These are phyloP conservation scores for Starmerella khaoyaiensis DNA, from an alignment of 805 yeast species.

Conservation along the genomic window DNA sequence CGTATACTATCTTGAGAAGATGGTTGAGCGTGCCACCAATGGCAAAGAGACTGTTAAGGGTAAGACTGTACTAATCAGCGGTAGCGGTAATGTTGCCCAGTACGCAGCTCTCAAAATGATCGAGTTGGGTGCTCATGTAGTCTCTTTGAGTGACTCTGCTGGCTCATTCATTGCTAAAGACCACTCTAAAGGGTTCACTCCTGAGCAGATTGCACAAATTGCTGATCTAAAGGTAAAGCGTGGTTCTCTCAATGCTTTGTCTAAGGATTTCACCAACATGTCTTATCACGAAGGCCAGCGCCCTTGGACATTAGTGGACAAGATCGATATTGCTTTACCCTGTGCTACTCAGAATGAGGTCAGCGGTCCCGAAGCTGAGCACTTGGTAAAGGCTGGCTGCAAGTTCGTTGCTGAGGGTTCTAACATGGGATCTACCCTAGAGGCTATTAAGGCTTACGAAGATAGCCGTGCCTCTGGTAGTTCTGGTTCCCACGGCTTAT, in stretches of 20 bases:
- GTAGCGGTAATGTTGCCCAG: slow-evolving; percentile 98
- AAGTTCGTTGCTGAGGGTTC: slow-evolving; percentile 97
- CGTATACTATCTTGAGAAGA: slow-evolving; percentile 92
- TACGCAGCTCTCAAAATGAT: slow-evolving; percentile 95
- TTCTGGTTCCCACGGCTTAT: slow-evolving; percentile 44
- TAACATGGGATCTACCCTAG: slow-evolving; percentile 97
- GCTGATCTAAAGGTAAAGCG: slow-evolving; percentile 73
- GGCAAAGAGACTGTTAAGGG: slow-evolving; percentile 86
- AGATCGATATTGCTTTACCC: slow-evolving; percentile 92
- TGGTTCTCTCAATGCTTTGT: slow-evolving; percentile 33
- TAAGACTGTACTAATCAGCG: slow-evolving; percentile 91
- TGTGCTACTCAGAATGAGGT: slow-evolving; percentile 98
- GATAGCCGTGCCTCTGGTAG: slow-evolving; percentile 29
- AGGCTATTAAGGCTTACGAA: slow-evolving; percentile 91
- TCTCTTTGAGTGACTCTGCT: slow-evolving; percentile 88
- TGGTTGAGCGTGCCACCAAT: slow-evolving; percentile 83
- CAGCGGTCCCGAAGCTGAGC: slow-evolving; percentile 91
- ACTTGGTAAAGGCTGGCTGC: slow-evolving; percentile 82
- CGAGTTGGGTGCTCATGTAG: slow-evolving; percentile 92
- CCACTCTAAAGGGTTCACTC: slow-evolving; percentile 60
- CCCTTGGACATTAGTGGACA: slow-evolving; percentile 89
- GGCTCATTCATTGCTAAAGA: slow-evolving; percentile 60
- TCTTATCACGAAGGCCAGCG: slow-evolving; percentile 86
- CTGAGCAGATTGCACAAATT: slow-evolving; percentile 64
- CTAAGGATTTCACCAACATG: slow-evolving; percentile 30